phyloP scores from a whole-genome alignment of 352 stramenopile species.

The Globisporangium carolinianum region DNA sequence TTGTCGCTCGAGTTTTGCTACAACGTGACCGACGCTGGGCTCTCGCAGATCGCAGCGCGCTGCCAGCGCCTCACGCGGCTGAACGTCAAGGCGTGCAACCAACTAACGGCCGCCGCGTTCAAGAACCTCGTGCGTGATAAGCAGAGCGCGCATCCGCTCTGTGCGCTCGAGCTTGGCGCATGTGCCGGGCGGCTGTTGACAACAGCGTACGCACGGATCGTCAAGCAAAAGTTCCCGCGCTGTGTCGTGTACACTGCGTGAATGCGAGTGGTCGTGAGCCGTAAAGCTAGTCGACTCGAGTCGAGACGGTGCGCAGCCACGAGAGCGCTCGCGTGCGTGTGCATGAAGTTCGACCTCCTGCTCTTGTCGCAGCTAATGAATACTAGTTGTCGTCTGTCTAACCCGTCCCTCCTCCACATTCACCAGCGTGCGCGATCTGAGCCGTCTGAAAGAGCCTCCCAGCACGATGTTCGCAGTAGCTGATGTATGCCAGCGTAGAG shows the following conservation, averaged over 20 bases:
- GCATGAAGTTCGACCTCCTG: no score
- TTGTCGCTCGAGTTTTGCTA: slow-evolving; percentile 87
- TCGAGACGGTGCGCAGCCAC: no score
- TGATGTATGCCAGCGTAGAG: no score
- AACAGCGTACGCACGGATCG: slow-evolving; percentile 40
- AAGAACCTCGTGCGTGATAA: slow-evolving; percentile 32
- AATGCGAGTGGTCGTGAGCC: slow-evolving; percentile 3
- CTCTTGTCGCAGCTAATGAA: no score
- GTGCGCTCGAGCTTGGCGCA: slow-evolving; percentile 58
- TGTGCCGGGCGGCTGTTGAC: slow-evolving; percentile 65
- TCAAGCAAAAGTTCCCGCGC: slow-evolving; percentile 58
- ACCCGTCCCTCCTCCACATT: no score
- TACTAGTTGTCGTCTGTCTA: no score
- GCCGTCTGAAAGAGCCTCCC: no score
- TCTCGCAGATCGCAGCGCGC: slow-evolving; percentile 37
- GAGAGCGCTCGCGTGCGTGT: no score
- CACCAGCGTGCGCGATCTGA: no score
- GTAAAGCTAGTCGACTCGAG: no score
- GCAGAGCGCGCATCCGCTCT: slow-evolving; percentile 14
- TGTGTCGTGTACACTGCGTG: slow-evolving; percentile 67
- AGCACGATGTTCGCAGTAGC: no score
- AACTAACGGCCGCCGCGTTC: slow-evolving; percentile 65
- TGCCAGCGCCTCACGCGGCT: slow-evolving; percentile 59
- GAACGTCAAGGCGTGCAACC: slow-evolving; percentile 85
- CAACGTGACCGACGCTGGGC: slow-evolving; percentile 69